Evolutionary conservation across 2,329 filamentous ascomycete genomes (phyloP).

Genomic region (Cadophora sp.): DNA sequence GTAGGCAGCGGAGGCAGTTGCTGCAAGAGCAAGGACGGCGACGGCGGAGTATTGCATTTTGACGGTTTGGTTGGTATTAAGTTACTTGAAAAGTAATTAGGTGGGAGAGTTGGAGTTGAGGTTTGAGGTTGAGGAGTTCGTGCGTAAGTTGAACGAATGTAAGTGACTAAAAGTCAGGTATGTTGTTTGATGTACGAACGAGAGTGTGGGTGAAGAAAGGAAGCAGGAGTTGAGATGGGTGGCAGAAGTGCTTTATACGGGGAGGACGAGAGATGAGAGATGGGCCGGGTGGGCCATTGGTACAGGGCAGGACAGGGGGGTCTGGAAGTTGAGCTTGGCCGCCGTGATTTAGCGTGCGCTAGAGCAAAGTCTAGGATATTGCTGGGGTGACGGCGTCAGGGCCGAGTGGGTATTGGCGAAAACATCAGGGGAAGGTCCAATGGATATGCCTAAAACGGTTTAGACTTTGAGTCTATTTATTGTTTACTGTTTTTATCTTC

Average conservation of each 20-base stretch:
- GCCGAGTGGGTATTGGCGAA: conserved; percentile 13
- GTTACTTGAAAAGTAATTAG: conserved; percentile 36
- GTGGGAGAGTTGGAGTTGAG: conserved; percentile 28
- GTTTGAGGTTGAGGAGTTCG: conserved; percentile 30
- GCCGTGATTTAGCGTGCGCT: conserved; percentile 8
- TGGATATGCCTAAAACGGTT: background rate
- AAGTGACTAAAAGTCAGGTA: conserved; percentile 43
- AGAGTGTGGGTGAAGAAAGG: conserved; percentile 36
- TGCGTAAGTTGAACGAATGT: conserved; percentile 42
- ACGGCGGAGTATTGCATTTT: conserved; percentile 49
- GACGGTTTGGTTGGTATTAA: conserved; percentile 40
- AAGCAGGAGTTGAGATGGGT: conserved; percentile 23
- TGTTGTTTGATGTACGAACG: conserved; percentile 24
- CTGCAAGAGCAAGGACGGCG: conserved; percentile 45
- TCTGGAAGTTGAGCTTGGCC: conserved; percentile 1
- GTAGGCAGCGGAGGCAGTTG: conserved; percentile 37
- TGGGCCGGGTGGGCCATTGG: background rate
- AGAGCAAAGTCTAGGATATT: background rate
- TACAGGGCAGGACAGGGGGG: background rate
- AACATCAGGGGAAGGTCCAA: background rate
- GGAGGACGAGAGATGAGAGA: conserved; percentile 10
- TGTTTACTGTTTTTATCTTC: background rate
- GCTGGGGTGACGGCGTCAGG: conserved; percentile 6
- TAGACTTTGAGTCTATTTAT: conserved; percentile 1
- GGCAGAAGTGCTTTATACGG: conserved; percentile 32